These are phyloP conservation scores for Dendrobium chrysotoxum DNA, from an alignment of 106 monocot species.

Conservation along the genomic window DNA sequence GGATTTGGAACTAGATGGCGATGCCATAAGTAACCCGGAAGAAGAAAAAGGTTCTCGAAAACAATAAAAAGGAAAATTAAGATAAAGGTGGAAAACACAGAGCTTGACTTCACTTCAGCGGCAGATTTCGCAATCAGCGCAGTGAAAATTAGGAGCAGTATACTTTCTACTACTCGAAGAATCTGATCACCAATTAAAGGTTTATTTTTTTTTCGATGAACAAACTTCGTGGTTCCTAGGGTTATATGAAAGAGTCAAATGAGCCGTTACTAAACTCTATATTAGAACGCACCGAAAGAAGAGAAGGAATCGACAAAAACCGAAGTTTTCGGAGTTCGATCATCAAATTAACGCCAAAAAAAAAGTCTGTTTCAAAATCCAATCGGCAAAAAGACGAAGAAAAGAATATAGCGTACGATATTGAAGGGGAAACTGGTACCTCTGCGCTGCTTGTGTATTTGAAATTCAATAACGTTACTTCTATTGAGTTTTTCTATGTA, in stretches of 20 bases:
- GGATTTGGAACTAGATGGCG: constrained; percentile 19
- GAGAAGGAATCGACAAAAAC: not conserved
- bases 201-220: not conserved
- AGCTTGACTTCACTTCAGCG: not conserved
- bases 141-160: not conserved
- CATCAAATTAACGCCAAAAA: not conserved
- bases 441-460: not conserved
- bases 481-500: not conserved
- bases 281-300: not conserved
- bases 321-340: not conserved
- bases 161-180: not conserved
- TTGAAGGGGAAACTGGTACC: not conserved
- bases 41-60: not conserved
- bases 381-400: not conserved
- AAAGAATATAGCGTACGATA: not conserved
- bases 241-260: constrained; percentile 1
- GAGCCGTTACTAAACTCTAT: constrained; percentile 1
- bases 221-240: not conserved
- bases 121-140: not conserved
- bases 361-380: not conserved
- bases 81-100: not conserved
- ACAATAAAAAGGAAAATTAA: not conserved
- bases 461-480: constrained; percentile 1
- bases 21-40: constrained; percentile 18
- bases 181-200: not conserved